Percentiles rank a stretch among this genome's conserved stretches.
Evolutionary conservation across 805 yeast species (phyloP).

Genomic region (Komagataella mondaviorum): DNA sequence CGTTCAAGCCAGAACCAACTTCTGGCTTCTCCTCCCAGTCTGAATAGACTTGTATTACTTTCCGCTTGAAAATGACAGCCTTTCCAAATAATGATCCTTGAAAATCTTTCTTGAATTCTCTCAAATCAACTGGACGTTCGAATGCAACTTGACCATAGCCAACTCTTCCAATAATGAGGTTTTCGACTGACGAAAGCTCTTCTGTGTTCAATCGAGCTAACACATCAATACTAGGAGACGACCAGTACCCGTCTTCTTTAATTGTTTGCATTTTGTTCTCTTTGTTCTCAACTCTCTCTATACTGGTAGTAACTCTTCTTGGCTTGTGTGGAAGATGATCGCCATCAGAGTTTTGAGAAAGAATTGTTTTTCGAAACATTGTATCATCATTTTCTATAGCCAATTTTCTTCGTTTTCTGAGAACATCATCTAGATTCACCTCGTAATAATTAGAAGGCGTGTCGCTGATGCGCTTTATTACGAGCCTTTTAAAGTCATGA

Average conservation of each 20-base stretch:
- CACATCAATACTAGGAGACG: slow-evolving; percentile 47
- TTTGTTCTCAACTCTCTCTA: slow-evolving; percentile 1
- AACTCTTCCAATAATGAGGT: slow-evolving; percentile 55
- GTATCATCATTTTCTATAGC: background rate
- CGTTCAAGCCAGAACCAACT: slow-evolving; percentile 57
- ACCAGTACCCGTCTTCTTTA: slow-evolving; percentile 43
- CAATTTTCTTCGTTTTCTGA: background rate
- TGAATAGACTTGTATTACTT: slow-evolving; percentile 49
- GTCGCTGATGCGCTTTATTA: background rate
- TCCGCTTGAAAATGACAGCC: slow-evolving; percentile 31
- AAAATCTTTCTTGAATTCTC: slow-evolving; percentile 31
- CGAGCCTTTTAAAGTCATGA: background rate
- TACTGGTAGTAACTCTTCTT: slow-evolving; percentile 1
- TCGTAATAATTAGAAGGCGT: slow-evolving; percentile 1
- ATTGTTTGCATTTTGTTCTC: slow-evolving; percentile 1
- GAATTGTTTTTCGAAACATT: slow-evolving; percentile 10
- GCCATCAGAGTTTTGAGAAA: background rate
- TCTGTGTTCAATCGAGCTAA: slow-evolving; percentile 27
- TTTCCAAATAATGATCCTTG: slow-evolving; percentile 22
- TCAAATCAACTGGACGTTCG: slow-evolving; percentile 53
- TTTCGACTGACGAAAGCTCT: slow-evolving; percentile 40
- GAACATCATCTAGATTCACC: background rate
- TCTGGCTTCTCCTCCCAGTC: slow-evolving; percentile 39
- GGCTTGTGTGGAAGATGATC: background rate
- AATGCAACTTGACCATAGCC: slow-evolving; percentile 61